phyloP scores from a whole-genome alignment of 257 asterid species.

The Vinca minor region DNA sequence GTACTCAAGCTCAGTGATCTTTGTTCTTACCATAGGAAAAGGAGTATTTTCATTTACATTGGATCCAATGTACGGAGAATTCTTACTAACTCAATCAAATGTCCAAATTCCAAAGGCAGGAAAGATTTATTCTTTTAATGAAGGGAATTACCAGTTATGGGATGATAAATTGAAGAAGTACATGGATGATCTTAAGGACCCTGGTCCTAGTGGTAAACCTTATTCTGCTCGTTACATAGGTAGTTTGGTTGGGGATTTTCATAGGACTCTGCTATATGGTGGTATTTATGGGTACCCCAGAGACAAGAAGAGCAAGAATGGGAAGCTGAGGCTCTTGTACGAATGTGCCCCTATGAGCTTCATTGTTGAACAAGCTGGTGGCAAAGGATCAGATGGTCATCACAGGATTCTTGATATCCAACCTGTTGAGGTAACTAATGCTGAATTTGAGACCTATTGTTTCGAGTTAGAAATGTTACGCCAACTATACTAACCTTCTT shows the following conservation, averaged over 20 bases:
- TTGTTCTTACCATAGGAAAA: conserved; percentile 61
- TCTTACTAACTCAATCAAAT: conserved; percentile 65
- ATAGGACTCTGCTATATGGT: conserved; percentile 69
- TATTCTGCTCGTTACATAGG: conserved; percentile 87
- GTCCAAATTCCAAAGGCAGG: conserved; percentile 77
- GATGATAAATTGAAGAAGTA: conserved; percentile 80
- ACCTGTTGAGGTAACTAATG: conserved; percentile 63
- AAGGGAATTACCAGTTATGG: conserved; percentile 89
- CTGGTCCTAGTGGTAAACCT: conserved; percentile 90
- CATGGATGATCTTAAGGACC: conserved; percentile 79
- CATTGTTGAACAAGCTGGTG: conserved; percentile 93
- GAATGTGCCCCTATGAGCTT: conserved; percentile 98
- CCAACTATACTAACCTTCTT: too few relatives aligned
- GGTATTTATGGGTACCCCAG: conserved; percentile 89
- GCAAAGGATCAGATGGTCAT: conserved; percentile 84
- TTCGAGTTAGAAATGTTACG: too few relatives aligned
- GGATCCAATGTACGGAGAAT: conserved; percentile 89
- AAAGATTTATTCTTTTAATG: conserved; percentile 76
- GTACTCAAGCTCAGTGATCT: conserved; percentile 88
- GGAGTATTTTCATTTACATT: conserved; percentile 78
- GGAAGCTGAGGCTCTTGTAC: conserved; percentile 82
- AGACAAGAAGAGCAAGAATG: conserved; percentile 76
- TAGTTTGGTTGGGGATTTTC: conserved; percentile 88
- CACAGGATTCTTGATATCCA: conserved; percentile 68
- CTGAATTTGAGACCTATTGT: too few relatives aligned